Base-by-base conservation (phyloP, 805 yeast species). In the Saturnispora bothae region DNA sequence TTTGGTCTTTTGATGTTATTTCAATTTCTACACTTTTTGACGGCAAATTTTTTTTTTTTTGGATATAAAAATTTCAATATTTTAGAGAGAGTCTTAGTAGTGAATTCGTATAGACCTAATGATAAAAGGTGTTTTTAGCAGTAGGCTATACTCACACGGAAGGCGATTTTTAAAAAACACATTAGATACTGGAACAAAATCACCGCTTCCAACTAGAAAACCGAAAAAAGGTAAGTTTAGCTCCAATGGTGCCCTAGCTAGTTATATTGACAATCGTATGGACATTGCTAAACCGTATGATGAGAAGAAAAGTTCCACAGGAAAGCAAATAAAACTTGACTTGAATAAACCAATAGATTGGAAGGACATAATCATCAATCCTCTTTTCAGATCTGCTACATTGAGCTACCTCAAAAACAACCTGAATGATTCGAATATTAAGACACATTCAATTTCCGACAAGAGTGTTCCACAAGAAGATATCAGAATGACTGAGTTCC, bases 401-500 rank as follows among this genome's bases (percentile, higher is more conserved):
- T 28, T 42, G 9, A 30, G 42, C 5, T 47, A 47, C 26, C 25
- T 55, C 0, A 40, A 44, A 4, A 32, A 47, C 3, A 23, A 35
- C 6, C 31, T 18, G 26, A 12, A 26, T 13, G n/a, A n/a, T 9
- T 7, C 10, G n/a, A 12, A 14, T 5, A 12, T 22, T 3, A 7
- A 17, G 14, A 15, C 12, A 15, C 28, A 21, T 18, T 22, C 22
- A 6, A 5, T 13, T n/a, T 15, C 27, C 20, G 21, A 25, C 15
- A 36, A 31, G 12, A 16, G 20, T 4, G 32, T 31, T 22, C 15
- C 16, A 15, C 13, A 38, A n/a, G 10, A 32, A 16, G 33, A 34
- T n/a, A 15, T 34, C 15, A 27, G 19, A 9, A 54, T 60, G 9
- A 57, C 63, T 4, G 50, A 53, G 5, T 53, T 50, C 27, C 64